A percentile compares a stretch with the other conserved stretches of the same genome.
Conservation (phyloP, 2,329 filamentous ascomycete species). For the Juglanconis oblonga region DNA sequence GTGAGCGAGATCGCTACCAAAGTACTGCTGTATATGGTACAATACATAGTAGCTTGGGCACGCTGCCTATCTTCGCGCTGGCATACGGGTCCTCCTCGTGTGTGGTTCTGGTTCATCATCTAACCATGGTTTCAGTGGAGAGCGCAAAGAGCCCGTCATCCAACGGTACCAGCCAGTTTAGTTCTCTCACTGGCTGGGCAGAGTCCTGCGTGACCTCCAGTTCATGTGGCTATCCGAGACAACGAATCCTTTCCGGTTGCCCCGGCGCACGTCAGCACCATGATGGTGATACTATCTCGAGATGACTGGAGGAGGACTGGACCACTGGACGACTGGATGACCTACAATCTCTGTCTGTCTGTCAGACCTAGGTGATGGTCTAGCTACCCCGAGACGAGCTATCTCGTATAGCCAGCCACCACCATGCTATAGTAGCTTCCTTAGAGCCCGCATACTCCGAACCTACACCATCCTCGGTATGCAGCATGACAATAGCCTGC, state of each 20-base stretch:
- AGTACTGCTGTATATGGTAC: conserved; percentile 4
- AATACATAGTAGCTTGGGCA: too few species aligned
- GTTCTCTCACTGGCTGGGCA: not conserved
- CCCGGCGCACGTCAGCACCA: conserved; percentile 2
- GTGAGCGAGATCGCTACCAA: conserved; percentile 5
- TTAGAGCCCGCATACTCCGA: not conserved
- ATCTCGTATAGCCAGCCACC: not conserved
- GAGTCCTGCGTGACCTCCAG: conserved; percentile 23
- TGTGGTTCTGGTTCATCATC: not conserved
- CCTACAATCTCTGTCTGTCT: too few species aligned
- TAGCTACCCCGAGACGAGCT: not conserved
- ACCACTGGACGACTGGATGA: too few species aligned
- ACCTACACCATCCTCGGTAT: not conserved
- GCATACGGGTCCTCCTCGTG: too few species aligned
- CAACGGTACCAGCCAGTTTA: not conserved
- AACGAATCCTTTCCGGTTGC: conserved; percentile 1
- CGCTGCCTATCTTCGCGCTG: not conserved
- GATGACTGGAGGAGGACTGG: not conserved
- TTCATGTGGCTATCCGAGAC: conserved; percentile 26
- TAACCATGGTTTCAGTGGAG: not conserved
- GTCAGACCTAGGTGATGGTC: too few species aligned
- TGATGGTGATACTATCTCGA: not conserved
- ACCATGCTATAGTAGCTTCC: not conserved
- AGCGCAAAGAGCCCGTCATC: not conserved
- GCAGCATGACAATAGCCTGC: not conserved